Evolutionary conservation across 1,139 yeast species (phyloP).

Genomic region (Taphrina sp.): DNA sequence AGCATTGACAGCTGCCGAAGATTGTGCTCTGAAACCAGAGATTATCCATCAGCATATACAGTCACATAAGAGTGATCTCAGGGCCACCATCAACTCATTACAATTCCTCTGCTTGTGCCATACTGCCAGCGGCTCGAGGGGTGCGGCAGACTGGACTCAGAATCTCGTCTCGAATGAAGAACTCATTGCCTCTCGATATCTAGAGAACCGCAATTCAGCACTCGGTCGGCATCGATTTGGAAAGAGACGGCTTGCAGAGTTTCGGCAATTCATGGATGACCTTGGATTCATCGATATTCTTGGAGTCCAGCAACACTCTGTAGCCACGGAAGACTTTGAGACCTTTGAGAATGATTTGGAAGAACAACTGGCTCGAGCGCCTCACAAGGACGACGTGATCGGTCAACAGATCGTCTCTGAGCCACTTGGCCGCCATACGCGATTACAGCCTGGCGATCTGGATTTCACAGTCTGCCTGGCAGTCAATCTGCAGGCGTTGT

Average conservation of each 20-base stretch:
- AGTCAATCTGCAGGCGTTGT: neutral
- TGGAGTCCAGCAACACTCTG: constrained; percentile 9
- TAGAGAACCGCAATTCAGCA: neutral
- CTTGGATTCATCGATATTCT: neutral
- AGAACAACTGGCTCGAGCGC: constrained; percentile 1
- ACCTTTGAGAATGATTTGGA: constrained; percentile 14
- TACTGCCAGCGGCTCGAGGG: too few relatives aligned
- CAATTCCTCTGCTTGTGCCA: neutral
- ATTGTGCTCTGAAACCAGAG: neutral
- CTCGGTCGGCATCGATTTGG: neutral
- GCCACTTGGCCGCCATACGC: constrained; percentile 14
- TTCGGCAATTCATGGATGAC: neutral
- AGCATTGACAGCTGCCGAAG: neutral
- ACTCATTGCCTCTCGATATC: neutral
- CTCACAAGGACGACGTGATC: constrained; percentile 3
- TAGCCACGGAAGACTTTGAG: neutral
- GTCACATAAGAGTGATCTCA: neutral
- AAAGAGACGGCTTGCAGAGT: neutral
- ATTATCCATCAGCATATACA: neutral
- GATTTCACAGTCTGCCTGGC: neutral
- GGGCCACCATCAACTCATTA: constrained; percentile 8
- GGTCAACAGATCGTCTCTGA: constrained; percentile 7
- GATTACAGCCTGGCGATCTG: constrained; percentile 14
- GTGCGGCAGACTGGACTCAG: neutral
- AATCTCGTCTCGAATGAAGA: constrained; percentile 9